A percentile compares a stretch with the other conserved stretches of the same genome.
These are phyloP conservation scores for Globisporangium polare DNA, from an alignment of 352 stramenopile species.

Conservation along the genomic window DNA sequence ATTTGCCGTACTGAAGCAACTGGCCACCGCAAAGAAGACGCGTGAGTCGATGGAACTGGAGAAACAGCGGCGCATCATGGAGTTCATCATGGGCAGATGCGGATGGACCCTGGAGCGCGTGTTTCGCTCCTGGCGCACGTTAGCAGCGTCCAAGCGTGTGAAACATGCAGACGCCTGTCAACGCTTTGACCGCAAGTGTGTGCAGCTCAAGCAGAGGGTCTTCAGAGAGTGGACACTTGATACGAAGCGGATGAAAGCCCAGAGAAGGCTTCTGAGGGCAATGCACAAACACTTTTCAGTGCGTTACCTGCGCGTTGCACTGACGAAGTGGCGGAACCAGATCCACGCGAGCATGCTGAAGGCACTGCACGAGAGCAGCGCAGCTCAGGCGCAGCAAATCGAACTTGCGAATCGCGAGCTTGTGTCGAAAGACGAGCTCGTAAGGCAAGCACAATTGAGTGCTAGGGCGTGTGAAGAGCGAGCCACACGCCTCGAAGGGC, in stretches of 20 bases:
- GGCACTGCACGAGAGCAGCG: neutral
- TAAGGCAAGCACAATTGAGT: conserved; percentile 10
- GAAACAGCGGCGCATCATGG: conserved; percentile 30
- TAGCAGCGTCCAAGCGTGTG: neutral
- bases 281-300: conserved; percentile 2
- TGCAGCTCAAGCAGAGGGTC: neutral
- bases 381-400: neutral
- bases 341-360: neutral
- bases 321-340: conserved; percentile 21
- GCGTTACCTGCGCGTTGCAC: conserved; percentile 16
- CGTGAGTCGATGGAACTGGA: conserved; percentile 15
- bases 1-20: conserved; percentile 12
- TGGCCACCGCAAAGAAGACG: conserved; percentile 10
- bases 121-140: conserved; percentile 31
- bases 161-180: conserved; percentile 6
- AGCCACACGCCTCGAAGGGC: neutral
- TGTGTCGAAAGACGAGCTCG: neutral
- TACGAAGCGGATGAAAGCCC: neutral
- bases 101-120: conserved; percentile 19
- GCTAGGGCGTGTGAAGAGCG: neutral
- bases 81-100: conserved; percentile 32
- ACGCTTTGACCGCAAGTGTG: neutral
- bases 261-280: neutral
- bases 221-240: neutral
- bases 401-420: neutral